A percentile compares a stretch with the other conserved stretches of the same genome.
Conservation (phyloP, 306 rosid species). For the Citrullus mucosospermus region DNA sequence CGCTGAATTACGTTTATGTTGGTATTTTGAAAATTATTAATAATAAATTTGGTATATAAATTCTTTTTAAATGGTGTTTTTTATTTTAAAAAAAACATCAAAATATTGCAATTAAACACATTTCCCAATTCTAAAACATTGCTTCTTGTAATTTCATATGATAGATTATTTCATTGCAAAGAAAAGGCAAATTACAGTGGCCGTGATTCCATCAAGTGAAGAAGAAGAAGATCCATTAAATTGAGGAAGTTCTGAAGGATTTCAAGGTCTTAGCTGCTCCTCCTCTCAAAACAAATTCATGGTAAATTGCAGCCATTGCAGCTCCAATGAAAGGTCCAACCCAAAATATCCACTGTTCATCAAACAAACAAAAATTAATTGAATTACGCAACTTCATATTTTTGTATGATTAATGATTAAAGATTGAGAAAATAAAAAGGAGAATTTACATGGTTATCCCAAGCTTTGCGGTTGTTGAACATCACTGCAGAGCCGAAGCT, state of each 20-base stretch:
- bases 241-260: slow-evolving; percentile 5
- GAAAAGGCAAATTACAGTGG: neutral
- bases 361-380: neutral
- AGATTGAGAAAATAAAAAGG: no score
- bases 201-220: neutral
- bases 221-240: neutral
- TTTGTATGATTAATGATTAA: neutral
- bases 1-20: no score
- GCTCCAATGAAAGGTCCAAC: slow-evolving; percentile 49
- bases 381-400: neutral
- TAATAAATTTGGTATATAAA: no score
- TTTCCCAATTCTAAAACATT: neutral
- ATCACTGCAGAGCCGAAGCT: slow-evolving; percentile 21
- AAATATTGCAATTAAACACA: neutral
- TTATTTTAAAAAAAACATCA: no score
- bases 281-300: slow-evolving; percentile 16
- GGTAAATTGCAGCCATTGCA: slow-evolving; percentile 46
- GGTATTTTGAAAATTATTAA: no score
- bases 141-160: no score
- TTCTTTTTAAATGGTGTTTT: no score
- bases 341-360: slow-evolving; percentile 44
- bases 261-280: slow-evolving; percentile 5
- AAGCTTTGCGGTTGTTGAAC: slow-evolving; percentile 3
- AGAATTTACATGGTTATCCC: slow-evolving; percentile 15
- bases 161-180: no score